Evolutionary conservation across 306 rosid genomes (phyloP), one percentile per base, ranked within the genome.

Genomic region (Citrullus mucosospermus): DNA sequence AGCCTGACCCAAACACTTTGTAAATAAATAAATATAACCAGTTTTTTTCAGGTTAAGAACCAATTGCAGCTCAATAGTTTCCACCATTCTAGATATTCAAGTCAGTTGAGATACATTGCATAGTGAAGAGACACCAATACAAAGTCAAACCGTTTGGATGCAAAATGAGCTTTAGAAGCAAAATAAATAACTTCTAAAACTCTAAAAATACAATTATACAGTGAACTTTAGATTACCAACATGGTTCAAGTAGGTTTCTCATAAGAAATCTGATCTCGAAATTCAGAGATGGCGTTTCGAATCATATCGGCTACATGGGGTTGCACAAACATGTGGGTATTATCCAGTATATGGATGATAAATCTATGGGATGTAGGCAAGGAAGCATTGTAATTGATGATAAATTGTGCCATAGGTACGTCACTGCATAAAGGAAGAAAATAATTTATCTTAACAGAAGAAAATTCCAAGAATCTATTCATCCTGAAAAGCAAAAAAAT

Each of bases 381-480:
- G 56, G 95, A 56, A 79, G 89, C 88, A 75, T 95, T 89, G 88
- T 87, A 77, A 75, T 86, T 89, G 88, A 92, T 88, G 84, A 95
- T 91, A 86, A 92, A 95, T 48, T 95, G 98, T 1, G 96, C 96
- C 98, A 95, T 95, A 16, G 98, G 97, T 82, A 92, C 56, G 82
- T 95, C 98, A 79, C 98, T 94, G 95, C 77, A 51, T 22, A 88
- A 82, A 62, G 85, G 39, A 43, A 75, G 69, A 83, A 25, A 17
- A 46, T 7, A 25, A 75, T 30, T 51, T 60, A 48, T 56, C 48
- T 56, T 62, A 55, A 80, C 70, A 50, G 60, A 50, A 43, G 17
- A 70, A 12, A 70, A 44, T 43, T 13, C 34, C 36, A 20, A 70
- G 9, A 25, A 70, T n/a, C 1, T 16, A 38, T 65, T 8, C 48